These are phyloP conservation scores for Colletotrichum lindemuthianum DNA, from an alignment of 2,329 filamentous ascomycete species.

Conservation along the genomic window DNA sequence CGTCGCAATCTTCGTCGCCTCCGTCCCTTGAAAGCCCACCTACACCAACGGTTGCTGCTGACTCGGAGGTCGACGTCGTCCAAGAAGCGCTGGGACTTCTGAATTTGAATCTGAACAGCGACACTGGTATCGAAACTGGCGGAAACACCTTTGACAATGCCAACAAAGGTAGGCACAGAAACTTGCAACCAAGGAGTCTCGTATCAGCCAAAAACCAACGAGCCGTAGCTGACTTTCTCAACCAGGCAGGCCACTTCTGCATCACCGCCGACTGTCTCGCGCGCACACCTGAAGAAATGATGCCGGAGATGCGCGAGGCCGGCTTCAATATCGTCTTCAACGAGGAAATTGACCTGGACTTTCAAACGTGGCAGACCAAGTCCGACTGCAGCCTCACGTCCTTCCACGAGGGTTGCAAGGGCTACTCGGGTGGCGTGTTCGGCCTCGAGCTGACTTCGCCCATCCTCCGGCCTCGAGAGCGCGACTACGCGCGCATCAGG, in stretches of 20 bases:
- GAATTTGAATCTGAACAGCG: neutral
- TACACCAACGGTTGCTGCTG: no score
- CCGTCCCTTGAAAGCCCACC: no score
- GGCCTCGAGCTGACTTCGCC: slow-evolving; percentile 26
- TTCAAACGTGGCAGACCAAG: slow-evolving; percentile 21
- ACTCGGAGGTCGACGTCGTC: no score
- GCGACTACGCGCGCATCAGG: slow-evolving; percentile 4
- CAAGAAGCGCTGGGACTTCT: no score
- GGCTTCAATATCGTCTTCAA: neutral
- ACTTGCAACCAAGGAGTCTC: no score
- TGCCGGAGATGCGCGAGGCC: no score
- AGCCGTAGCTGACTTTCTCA: neutral
- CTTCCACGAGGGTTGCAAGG: neutral
- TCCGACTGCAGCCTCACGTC: slow-evolving; percentile 11
- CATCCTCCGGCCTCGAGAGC: neutral
- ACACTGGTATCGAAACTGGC: no score
- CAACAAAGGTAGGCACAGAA: neutral
- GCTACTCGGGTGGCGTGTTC: slow-evolving; percentile 14
- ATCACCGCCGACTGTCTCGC: neutral
- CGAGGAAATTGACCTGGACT: neutral
- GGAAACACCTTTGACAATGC: neutral
- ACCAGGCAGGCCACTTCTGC: slow-evolving; percentile 2
- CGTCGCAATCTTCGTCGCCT: no score
- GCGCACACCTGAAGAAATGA: neutral
- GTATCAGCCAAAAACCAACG: neutral